phyloP scores from a whole-genome alignment of 352 stramenopile species.

The Lagenidium giganteum region DNA sequence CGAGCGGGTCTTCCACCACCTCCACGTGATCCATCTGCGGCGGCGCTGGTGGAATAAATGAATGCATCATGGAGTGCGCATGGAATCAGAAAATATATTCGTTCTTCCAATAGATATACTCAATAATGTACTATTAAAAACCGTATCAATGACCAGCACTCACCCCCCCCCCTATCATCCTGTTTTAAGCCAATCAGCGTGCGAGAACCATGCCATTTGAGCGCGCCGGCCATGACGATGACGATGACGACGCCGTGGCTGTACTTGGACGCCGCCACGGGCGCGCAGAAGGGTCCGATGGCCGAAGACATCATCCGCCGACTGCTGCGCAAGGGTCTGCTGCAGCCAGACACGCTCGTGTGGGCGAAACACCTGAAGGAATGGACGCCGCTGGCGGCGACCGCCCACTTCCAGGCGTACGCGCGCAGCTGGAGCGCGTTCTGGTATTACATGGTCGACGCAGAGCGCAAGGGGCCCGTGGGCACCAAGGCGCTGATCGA shows the following conservation, averaged over 20 bases:
- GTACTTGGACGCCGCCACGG: slow-evolving; percentile 51
- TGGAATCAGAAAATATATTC: too few relatives aligned
- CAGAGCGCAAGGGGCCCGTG: slow-evolving; percentile 27
- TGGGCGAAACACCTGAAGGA: slow-evolving; percentile 55
- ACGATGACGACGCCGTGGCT: slow-evolving; percentile 39
- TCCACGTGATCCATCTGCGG: slow-evolving; percentile 26
- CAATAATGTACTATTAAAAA: too few relatives aligned
- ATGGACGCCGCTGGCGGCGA: slow-evolving; percentile 34
- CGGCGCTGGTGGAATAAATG: slow-evolving; percentile 10
- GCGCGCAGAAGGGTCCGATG: slow-evolving; percentile 57
- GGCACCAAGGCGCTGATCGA: slow-evolving; percentile 46
- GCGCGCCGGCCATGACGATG: slow-evolving; percentile 1
- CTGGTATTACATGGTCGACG: slow-evolving; percentile 61
- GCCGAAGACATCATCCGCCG: slow-evolving; percentile 42
- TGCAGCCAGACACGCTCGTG: slow-evolving; percentile 51
- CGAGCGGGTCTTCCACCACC: slow-evolving; percentile 32
- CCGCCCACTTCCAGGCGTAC: slow-evolving; percentile 37
- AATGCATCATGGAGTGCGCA: not conserved
- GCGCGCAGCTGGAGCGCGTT: slow-evolving; percentile 31
- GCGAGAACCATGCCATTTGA: too few relatives aligned
- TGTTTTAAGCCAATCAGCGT: not conserved
- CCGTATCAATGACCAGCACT: too few relatives aligned
- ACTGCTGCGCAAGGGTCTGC: slow-evolving; percentile 41
- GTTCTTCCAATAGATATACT: too few relatives aligned
- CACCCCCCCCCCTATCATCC: not conserved